These are phyloP conservation scores for Puccinia coronata DNA, from an alignment of 1,284 basidiomycete species.

Conservation along the genomic window DNA sequence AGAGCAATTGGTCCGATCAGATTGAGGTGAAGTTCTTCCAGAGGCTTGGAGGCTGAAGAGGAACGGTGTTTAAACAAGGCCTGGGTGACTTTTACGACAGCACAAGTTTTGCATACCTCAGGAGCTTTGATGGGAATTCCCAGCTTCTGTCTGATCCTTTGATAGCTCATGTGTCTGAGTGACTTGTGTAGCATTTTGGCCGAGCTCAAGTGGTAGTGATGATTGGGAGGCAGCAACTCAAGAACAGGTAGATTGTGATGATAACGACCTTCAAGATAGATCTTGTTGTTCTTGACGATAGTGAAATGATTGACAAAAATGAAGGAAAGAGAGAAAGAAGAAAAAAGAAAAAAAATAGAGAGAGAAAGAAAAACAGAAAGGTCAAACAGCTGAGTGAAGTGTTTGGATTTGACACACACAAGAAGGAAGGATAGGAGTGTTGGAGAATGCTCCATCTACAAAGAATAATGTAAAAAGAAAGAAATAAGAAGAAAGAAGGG, in stretches of 20 bases:
- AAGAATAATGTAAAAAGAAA: no score
- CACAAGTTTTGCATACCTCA: background rate
- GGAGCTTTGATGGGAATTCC: background rate
- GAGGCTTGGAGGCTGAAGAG: background rate
- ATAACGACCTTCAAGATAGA: background rate
- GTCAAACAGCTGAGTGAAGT: no score
- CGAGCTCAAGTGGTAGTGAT: background rate
- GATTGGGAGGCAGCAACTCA: background rate
- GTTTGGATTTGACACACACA: no score
- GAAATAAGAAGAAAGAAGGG: no score
- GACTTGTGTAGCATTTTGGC: background rate
- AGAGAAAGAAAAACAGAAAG: no score
- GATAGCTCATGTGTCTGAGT: background rate
- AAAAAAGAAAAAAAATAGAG: no score
- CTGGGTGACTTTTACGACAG: background rate
- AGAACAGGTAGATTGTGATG: background rate
- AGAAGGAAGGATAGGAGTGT: no score
- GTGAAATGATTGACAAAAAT: background rate
- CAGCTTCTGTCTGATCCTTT: background rate
- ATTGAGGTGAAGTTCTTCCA: background rate
- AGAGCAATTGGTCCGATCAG: background rate
- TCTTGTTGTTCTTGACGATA: background rate
- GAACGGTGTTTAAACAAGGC: background rate
- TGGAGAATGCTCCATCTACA: no score
- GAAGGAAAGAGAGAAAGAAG: no score